Evolutionary conservation across 768 basidiomycete species (phyloP).

Genomic region (Lentinula guzmanii): DNA sequence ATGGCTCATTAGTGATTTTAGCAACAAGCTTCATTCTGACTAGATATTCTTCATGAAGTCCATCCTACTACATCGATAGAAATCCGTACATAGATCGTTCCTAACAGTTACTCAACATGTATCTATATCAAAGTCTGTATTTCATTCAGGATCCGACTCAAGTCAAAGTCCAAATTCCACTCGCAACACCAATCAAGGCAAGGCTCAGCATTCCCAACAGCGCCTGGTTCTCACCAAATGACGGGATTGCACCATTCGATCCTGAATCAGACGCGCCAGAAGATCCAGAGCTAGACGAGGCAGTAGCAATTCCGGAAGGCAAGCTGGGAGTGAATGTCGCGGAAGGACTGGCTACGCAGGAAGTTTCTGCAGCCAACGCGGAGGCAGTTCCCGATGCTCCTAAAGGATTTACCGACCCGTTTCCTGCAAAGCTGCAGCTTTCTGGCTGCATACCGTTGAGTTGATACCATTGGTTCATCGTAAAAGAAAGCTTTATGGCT

Average conservation of each 20-base stretch:
- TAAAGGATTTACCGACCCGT: conserved; percentile 66
- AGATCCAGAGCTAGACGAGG: conserved; percentile 18
- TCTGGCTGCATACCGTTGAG: conserved; percentile 46
- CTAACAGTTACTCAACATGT: neutral
- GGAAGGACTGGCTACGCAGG: conserved; percentile 60
- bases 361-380: conserved; percentile 51
- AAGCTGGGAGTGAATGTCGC: conserved; percentile 58
- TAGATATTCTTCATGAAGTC: neutral
- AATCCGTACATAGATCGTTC: neutral
- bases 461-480: conserved; percentile 77
- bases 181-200: neutral
- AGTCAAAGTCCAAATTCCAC: conserved; percentile 4
- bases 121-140: neutral
- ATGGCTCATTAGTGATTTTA: too few species aligned
- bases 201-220: conserved; percentile 15
- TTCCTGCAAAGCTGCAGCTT: conserved; percentile 79
- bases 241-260: conserved; percentile 7
- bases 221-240: conserved; percentile 21
- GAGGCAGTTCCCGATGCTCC: conserved; percentile 44
- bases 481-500: conserved; percentile 79
- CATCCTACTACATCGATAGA: neutral
- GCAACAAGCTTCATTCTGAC: too few species aligned
- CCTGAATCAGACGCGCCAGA: conserved; percentile 17
- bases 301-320: conserved; percentile 18
- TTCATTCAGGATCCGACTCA: neutral